Evolutionary conservation across 257 asterid genomes (phyloP).

Genomic region (Solanum etuberosum): DNA sequence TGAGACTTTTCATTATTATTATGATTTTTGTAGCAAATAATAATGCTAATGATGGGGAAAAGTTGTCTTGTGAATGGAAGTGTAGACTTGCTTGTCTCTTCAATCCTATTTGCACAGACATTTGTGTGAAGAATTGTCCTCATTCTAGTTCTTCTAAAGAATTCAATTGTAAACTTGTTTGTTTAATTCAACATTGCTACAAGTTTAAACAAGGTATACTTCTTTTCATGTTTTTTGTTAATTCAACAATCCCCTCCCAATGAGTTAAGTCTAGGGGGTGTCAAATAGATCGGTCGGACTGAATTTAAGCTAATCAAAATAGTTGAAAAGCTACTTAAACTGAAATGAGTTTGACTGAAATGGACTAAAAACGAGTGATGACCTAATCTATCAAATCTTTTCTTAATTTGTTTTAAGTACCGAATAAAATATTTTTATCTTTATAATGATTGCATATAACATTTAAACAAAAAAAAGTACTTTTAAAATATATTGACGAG

Average conservation of each 20-base stretch:
- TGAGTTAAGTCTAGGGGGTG: background rate
- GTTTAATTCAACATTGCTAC: background rate
- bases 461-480: background rate
- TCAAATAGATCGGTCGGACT: background rate
- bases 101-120: background rate
- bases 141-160: background rate
- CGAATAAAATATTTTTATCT: background rate
- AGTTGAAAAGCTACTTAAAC: background rate
- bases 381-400: background rate
- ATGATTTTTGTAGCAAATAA: background rate
- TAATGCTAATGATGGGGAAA: background rate
- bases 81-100: background rate
- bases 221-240: background rate
- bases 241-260: background rate
- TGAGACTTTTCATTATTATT: background rate
- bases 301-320: background rate
- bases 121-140: background rate
- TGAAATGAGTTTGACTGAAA: background rate
- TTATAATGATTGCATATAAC: background rate
- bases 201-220: background rate
- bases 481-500: background rate
- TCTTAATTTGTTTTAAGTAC: background rate
- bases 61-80: background rate
- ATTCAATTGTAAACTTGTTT: background rate
- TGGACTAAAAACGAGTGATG: background rate